These are phyloP conservation scores for Soucietia sequanensis DNA, from an alignment of 805 yeast species.

Conservation along the genomic window DNA sequence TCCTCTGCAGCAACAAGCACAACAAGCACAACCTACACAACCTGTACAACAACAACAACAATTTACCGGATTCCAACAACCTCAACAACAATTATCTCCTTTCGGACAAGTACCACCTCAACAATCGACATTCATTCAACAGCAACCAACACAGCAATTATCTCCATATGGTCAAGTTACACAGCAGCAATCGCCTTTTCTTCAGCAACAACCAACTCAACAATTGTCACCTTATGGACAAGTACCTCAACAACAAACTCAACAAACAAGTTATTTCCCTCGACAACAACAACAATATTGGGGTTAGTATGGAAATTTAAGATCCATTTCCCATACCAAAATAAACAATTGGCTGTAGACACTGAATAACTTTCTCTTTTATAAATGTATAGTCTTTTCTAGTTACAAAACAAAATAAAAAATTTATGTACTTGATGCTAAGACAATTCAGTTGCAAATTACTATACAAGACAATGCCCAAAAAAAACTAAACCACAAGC, in stretches of 20 bases:
- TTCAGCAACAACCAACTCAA: constrained; percentile 2
- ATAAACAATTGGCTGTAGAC: too few species aligned
- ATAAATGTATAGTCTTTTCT: too few species aligned
- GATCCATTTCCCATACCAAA: too few species aligned
- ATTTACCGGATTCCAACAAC: constrained; percentile 4
- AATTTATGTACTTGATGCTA: too few species aligned
- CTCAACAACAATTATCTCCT: constrained; percentile 12
- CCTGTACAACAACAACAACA: constrained; percentile 6
- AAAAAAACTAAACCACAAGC: too few species aligned
- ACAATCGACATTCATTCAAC: not conserved
- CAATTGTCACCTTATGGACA: constrained; percentile 12
- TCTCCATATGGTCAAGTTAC: constrained; percentile 5
- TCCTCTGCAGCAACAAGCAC: constrained; percentile 10
- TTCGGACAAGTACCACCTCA: constrained; percentile 6
- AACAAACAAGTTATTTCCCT: not conserved
- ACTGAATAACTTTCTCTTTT: too few species aligned
- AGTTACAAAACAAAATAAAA: too few species aligned
- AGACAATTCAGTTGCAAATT: too few species aligned
- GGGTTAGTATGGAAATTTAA: too few species aligned
- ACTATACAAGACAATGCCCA: too few species aligned
- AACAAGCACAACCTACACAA: constrained; percentile 9
- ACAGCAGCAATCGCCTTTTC: constrained; percentile 2
- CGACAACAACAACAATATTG: constrained; percentile 1
- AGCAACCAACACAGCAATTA: constrained; percentile 10
- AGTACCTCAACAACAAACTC: constrained; percentile 3